phyloP scores from a whole-genome alignment of 768 basidiomycete genomes.

The Amylocystis lapponica region DNA sequence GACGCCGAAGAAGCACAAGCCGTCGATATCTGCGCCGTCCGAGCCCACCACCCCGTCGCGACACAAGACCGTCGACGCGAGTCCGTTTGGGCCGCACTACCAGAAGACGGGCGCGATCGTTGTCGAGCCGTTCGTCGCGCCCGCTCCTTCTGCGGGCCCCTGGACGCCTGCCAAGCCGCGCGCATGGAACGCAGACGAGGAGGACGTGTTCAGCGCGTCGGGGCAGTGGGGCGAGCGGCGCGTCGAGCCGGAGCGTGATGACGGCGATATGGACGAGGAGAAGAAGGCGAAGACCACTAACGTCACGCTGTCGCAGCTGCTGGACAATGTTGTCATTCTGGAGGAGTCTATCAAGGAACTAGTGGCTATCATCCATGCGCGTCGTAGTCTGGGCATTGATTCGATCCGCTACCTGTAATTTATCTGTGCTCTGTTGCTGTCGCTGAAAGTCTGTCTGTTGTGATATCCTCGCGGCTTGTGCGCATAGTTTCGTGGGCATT shows the following conservation, averaged over 20 bases:
- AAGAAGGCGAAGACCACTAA: conserved; percentile 27
- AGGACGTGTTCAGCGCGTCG: conserved; percentile 61
- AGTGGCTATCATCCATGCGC: conserved; percentile 77
- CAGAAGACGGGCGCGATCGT: conserved; percentile 64
- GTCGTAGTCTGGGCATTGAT: conserved; percentile 82
- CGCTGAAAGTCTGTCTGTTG: too few species aligned
- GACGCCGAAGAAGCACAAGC: conserved; percentile 67
- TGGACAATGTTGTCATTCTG: conserved; percentile 92
- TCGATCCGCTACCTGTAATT: conserved; percentile 62
- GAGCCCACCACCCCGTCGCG: conserved; percentile 45
- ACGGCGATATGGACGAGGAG: conserved; percentile 26
- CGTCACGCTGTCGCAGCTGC: conserved; percentile 73
- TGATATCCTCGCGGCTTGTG: too few species aligned
- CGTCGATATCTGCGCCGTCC: conserved; percentile 28
- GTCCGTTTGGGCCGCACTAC: conserved; percentile 85
- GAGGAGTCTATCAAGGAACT: conserved; percentile 96
- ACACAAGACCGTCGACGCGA: conserved; percentile 47
- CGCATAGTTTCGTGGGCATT: too few species aligned
- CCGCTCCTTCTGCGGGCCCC: conserved; percentile 48
- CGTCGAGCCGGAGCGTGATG: conserved; percentile 5
- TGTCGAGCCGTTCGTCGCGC: conserved; percentile 66
- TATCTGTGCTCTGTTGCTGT: conserved; percentile 4
- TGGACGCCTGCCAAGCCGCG: conserved; percentile 56
- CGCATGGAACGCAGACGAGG: conserved; percentile 56
- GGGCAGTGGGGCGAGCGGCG: conserved; percentile 38